Evolutionary conservation across 176 grass and related monocot genomes (phyloP).

Genomic region (Zoysia pacifica): DNA sequence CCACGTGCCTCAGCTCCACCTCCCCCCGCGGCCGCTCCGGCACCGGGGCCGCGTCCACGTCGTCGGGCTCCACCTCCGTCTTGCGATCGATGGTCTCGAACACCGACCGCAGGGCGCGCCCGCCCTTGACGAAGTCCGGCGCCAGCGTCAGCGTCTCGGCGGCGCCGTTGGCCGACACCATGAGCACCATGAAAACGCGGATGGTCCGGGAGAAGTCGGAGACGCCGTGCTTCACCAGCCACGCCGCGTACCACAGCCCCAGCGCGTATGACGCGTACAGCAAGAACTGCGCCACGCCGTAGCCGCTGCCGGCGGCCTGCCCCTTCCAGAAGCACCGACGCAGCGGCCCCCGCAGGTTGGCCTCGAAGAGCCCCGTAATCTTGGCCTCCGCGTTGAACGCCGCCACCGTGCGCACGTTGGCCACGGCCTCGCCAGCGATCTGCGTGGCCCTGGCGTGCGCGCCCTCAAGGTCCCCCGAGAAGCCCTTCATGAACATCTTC

Average conservation of each 20-base stretch:
- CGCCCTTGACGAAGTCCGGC: conserved; percentile 88
- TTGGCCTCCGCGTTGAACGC: conserved; percentile 86
- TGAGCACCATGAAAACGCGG: conserved; percentile 97
- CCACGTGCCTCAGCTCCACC: conserved; percentile 77
- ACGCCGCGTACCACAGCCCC: conserved; percentile 77
- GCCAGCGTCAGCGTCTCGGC: conserved; percentile 91
- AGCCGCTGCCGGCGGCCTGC: conserved; percentile 76
- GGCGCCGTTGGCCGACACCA: conserved; percentile 92
- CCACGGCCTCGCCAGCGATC: conserved; percentile 85
- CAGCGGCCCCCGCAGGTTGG: conserved; percentile 72
- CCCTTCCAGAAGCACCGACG: conserved; percentile 94
- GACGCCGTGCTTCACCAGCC: conserved; percentile 84
- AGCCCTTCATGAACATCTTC: conserved; percentile 97
- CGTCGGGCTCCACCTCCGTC: conserved; percentile 85
- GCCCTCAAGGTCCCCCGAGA: conserved; percentile 84
- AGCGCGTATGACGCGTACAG: conserved; percentile 91
- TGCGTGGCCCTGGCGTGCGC: conserved; percentile 87
- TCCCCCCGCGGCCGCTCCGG: conserved; percentile 65
- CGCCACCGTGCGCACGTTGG: conserved; percentile 80
- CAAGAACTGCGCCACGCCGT: conserved; percentile 88
- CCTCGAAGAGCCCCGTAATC: conserved; percentile 68
- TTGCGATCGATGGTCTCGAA: conserved; percentile 77
- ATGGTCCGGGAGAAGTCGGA: conserved; percentile 93
- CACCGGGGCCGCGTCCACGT: conserved; percentile 58
- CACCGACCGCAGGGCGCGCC: conserved; percentile 82